phyloP scores from a whole-genome alignment of 805 yeast genomes.

The Schwanniomyces sp. region DNA sequence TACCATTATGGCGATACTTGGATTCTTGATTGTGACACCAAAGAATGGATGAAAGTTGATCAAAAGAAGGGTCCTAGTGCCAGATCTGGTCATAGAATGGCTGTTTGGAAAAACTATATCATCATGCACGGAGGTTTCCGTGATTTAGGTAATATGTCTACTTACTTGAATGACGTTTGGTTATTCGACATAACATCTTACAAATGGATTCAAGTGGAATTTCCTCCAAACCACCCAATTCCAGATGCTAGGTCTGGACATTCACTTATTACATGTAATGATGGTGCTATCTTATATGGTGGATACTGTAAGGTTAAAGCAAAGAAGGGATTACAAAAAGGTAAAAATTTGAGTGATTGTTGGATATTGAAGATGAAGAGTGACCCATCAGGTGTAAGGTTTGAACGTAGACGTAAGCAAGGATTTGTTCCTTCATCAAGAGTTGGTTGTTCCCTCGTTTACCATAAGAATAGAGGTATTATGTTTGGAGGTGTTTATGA shows the following conservation, averaged over 20 bases:
- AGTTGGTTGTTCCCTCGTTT: conserved; percentile 90
- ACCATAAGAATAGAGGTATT: conserved; percentile 88
- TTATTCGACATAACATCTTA: conserved; percentile 84
- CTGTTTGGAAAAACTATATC: conserved; percentile 88
- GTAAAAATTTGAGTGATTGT: conserved; percentile 81
- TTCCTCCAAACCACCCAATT: conserved; percentile 73
- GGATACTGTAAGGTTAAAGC: conserved; percentile 95
- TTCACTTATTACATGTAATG: conserved; percentile 73
- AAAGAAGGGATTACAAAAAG: conserved; percentile 83
- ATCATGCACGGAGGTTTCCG: conserved; percentile 90
- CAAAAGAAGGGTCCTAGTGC: conserved; percentile 70
- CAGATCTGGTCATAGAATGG: conserved; percentile 89
- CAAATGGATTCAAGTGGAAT: conserved; percentile 88
- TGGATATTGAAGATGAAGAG: conserved; percentile 88
- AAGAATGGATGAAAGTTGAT: conserved; percentile 90
- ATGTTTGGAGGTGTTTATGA: conserved; percentile 96
- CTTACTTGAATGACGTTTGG: conserved; percentile 88
- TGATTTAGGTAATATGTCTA: conserved; percentile 80
- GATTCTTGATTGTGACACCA: conserved; percentile 80
- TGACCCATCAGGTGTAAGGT: conserved; percentile 72
- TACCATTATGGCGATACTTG: conserved; percentile 97
- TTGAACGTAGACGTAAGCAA: conserved; percentile 88
- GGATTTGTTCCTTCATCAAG: conserved; percentile 91
- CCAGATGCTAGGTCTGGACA: conserved; percentile 97
- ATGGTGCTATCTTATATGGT: conserved; percentile 86